A percentile compares a stretch with the other conserved stretches of the same genome.
These are phyloP conservation scores for Harrya chromipes DNA, from an alignment of 768 basidiomycete species.

Conservation along the genomic window DNA sequence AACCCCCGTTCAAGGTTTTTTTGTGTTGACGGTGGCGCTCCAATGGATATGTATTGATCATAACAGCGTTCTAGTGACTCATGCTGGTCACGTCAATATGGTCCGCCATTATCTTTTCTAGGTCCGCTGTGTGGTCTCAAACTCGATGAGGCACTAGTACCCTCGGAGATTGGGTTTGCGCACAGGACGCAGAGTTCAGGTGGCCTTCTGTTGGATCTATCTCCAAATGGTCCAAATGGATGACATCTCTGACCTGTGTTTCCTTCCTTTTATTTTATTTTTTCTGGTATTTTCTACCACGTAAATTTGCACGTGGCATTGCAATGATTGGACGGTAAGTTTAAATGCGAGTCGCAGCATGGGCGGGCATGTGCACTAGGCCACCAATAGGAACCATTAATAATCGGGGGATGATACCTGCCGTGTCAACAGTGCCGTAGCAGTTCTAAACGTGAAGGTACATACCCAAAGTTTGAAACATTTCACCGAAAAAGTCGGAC, in stretches of 20 bases:
- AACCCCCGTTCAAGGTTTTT: constrained; percentile 6
- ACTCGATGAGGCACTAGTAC: constrained; percentile 11
- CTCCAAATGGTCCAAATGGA: constrained; percentile 18
- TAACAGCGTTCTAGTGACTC: constrained; percentile 14
- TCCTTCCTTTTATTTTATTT: neutral
- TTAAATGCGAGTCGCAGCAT: neutral
- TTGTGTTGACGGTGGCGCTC: constrained; percentile 24
- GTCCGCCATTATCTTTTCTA: constrained; percentile 21
- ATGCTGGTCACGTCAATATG: constrained; percentile 1
- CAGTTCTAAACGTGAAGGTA: neutral
- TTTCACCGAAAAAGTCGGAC: constrained; percentile 9
- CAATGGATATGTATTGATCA: constrained; percentile 7
- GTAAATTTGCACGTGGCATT: constrained; percentile 17
- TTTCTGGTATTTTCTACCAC: constrained; percentile 14
- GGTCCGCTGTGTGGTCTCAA: constrained; percentile 15
- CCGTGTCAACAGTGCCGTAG: too few relatives aligned
- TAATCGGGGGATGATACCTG: constrained; percentile 2
- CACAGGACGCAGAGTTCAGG: constrained; percentile 15
- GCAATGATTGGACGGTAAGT: neutral
- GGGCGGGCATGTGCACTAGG: neutral
- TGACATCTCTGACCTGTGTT: constrained; percentile 9
- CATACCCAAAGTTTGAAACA: too few relatives aligned
- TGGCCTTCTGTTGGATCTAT: constrained; percentile 9
- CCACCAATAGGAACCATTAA: constrained; percentile 5
- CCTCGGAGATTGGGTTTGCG: constrained; percentile 28